Base-by-base conservation (phyloP, 2,329 filamentous ascomycete genomes). In the Colletotrichum australisinense region DNA sequence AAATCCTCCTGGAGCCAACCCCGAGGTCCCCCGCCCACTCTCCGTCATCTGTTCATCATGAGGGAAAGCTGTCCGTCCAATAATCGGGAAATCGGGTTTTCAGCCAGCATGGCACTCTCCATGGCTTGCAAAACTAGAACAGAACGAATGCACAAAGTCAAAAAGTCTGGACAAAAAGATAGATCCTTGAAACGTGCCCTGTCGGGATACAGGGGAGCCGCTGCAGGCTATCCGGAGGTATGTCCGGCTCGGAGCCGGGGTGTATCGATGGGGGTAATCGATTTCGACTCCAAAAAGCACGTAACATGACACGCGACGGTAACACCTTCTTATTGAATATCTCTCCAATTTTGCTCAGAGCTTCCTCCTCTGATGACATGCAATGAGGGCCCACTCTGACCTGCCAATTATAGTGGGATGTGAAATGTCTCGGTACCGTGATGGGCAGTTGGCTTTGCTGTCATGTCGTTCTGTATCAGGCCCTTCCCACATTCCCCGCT, bases 201-300 rank as follows among this genome's bases (percentile, higher is more conserved):
- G 28, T 22, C 22, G 5, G 30, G 22, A 4, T 59, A n/a, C 35
- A 64, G 65, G 59, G 69, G 22, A 19, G 24, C 30, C 30, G 56
- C 59, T 69, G 70, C 66, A 69, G 56, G 30, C 32, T 19, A 49
- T 63, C 57, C 69, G 69, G 57, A 72, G 63, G 35, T 62, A 35
- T 67, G n/a, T 68, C 64, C 69, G 69, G 69, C 56, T 62, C 46
- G 63, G 69, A 62, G 63, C 68, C 63, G 42, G 42, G 24, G 53
- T n/a, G 38, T 42, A n/a, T 53, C 63, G 32, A 11, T 35, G 32
- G 57, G 46, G 26, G 26, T 4, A 1, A 28, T 30, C 8, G 32
- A 11, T 35, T 11, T 5, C 4, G 32, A 12, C 59, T 46, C 35
- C 24, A 64, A 49, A 49, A 46, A 26, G 16, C n/a, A 19, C 46